Evolutionary conservation across 371 early-diverging fungal species (phyloP), one percentile per base, ranked within the genome.

Genomic region (Mucor circinelloides): DNA sequence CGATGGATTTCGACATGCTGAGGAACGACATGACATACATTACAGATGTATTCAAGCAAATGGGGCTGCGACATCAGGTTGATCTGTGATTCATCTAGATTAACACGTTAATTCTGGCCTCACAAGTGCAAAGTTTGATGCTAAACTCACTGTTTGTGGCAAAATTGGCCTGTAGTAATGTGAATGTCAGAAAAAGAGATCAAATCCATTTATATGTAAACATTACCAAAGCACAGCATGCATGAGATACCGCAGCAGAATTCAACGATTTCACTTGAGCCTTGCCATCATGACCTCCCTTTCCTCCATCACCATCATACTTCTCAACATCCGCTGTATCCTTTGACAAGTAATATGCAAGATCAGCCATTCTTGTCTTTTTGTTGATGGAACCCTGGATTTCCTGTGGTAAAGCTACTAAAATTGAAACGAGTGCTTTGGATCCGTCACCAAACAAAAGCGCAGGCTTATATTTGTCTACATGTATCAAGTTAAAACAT

Each of bases 381-480:
- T 59, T 42, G 31, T 54, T 42, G n/a, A 23, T 31, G 6, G 55
- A 60, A 2, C 55, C 60, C 1, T 31, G 19, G 1, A 66, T 63
- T 17, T 56, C 19, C 34, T 66, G 69, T 40, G 79, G 80, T 28
- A 80, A 63, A 1, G 52, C 34, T 2, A 60, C 83, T 34, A 80
- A 60, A 17, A 80, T 71, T 6, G 77, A 80, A 15, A 85, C 64
- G 30, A 86, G 64, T 8, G 85, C 81, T 15, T 76, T 72, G 2
- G 84, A 78, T 1, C 85, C 84, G 30, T 83, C 79, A 10, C 83
- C 85, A 25, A 66, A 66, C n/a, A 85, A 73, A 28, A 88, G 68
- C 32, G 70, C 70, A 3, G 86, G 72, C 62, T 88, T 88, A 58
- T 85, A 84, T 40, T 81, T 81, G 52, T 88, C 88, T 84, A 36